Base-by-base conservation (phyloP, 2,329 filamentous ascomycete species). In the Dothiorella sarmentorum region DNA sequence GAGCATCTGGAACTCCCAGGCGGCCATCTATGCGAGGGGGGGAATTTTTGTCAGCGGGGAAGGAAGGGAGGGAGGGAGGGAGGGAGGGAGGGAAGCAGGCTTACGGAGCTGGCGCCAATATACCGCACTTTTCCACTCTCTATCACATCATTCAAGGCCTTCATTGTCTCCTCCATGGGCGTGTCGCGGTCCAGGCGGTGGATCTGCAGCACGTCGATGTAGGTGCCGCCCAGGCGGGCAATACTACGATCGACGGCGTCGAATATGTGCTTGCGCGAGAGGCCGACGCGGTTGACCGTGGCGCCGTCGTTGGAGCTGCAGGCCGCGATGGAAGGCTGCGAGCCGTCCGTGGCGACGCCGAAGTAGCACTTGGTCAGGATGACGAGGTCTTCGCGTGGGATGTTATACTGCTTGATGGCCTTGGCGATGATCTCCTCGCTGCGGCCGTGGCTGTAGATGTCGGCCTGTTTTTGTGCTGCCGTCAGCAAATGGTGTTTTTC, bases 131-230 rank as follows among this genome's bases (percentile, higher is more conserved):
- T 68, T 1, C 66, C 66, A 22, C 29, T 29, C 53, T 62, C 43
- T 38, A 63, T 45, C 49, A 86, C 76, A 74, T 86, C 83, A 60
- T 86, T 79, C 10, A 85, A 69, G 5, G 81, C 81, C 60, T 78
- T 76, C 83, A 86, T 85, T 18, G 83, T 85, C 69, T 86, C 83
- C 62, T 85, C 82, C 4, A 77, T 69, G 0, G 81, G 79, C 5
- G 79, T 81, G 2, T 76, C 75, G 2, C 75, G 73, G 63, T 87
- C 83, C 11, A 85, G 75, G 1, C 84, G 78, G 64, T 87, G 85
- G 44, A 87, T 82, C 67, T 86, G 82, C 3, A 85, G 74, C 15
- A 86, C 78, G 64, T 87, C 84, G 62, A 86, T 82, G 68, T 87
- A 86, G 17, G 80, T 84, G 20, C 78, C n/a, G n/a, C n/a, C 79